phyloP scores from a whole-genome alignment of 768 basidiomycete genomes.

The Pulveroboletus sp. region DNA sequence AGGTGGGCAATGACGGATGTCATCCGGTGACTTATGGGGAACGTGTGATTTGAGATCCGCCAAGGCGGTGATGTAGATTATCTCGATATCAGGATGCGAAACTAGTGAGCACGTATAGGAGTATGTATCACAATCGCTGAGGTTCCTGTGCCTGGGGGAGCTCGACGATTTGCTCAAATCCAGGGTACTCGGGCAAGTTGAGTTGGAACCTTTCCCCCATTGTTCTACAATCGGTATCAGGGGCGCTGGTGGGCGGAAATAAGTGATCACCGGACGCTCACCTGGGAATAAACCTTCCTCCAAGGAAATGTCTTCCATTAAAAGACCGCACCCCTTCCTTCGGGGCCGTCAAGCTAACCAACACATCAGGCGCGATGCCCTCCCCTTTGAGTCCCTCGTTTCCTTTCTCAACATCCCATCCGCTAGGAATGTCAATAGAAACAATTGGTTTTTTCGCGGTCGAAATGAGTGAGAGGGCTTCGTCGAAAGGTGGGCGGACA shows the following conservation, averaged over 20 bases:
- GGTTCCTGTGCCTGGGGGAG: constrained; percentile 31
- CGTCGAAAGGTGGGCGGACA: constrained; percentile 83
- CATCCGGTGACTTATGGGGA: neutral
- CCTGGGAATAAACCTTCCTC: constrained; percentile 91
- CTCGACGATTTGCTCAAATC: constrained; percentile 82
- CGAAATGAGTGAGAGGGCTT: constrained; percentile 63
- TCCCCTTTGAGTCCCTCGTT: constrained; percentile 40
- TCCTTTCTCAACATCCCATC: constrained; percentile 93
- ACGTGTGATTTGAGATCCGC: neutral
- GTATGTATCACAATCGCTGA: constrained; percentile 3
- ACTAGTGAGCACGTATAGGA: neutral
- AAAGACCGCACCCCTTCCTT: constrained; percentile 83
- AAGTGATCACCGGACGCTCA: constrained; percentile 36
- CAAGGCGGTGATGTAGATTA: neutral
- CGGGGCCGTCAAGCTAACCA: constrained; percentile 92
- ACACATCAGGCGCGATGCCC: constrained; percentile 71
- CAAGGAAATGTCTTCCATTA: constrained; percentile 85
- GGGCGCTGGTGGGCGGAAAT: neutral
- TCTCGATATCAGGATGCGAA: too few species aligned
- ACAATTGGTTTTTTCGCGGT: constrained; percentile 76
- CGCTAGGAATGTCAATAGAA: constrained; percentile 94
- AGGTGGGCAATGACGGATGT: neutral
- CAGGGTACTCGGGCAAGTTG: constrained; percentile 81
- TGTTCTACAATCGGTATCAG: constrained; percentile 40
- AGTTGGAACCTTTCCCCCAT: constrained; percentile 74